Conservation (phyloP, 2,329 filamentous ascomycete genomes). For the Xylariaceae sp. region DNA sequence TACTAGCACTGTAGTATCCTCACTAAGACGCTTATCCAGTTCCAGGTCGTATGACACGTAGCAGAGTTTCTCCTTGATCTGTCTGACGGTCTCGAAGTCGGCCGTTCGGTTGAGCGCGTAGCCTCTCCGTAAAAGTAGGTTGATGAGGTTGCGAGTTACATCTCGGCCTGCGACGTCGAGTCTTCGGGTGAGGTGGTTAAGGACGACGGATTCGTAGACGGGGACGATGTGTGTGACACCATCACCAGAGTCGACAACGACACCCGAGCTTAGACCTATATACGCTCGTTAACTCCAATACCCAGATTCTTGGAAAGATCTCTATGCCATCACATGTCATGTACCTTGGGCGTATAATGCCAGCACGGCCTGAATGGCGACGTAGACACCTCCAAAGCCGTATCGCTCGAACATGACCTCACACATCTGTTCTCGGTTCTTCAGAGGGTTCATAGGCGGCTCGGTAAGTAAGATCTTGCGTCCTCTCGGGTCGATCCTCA, state of each 20-base stretch:
- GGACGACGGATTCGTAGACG: conserved; percentile 95
- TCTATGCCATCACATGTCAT: conserved; percentile 63
- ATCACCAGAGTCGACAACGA: conserved; percentile 98
- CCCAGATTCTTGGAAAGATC: not conserved
- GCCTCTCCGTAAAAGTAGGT: conserved; percentile 86
- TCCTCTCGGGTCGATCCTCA: conserved; percentile 85
- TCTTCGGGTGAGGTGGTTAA: conserved; percentile 93
- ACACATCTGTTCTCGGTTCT: conserved; percentile 96
- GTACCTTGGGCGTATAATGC: conserved; percentile 96
- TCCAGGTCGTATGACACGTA: conserved; percentile 98
- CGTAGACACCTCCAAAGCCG: conserved; percentile 93
- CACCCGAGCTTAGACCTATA: conserved; percentile 80
- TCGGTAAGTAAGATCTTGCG: conserved; percentile 98
- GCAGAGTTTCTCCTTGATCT: conserved; percentile 99
- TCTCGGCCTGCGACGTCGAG: conserved; percentile 96
- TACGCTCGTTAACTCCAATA: conserved; percentile 4
- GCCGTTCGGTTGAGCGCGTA: conserved; percentile 98
- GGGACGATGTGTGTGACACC: conserved; percentile 98
- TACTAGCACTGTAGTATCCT: conserved; percentile 95
- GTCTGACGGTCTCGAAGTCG: conserved; percentile 97
- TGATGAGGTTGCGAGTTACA: conserved; percentile 97
- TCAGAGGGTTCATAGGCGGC: conserved; percentile 95
- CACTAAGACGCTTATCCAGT: conserved; percentile 91
- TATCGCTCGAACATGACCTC: conserved; percentile 99
- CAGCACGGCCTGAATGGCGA: conserved; percentile 95